Evolutionary conservation across 768 basidiomycete genomes (phyloP).

Genomic region (Hemileccinum rubropunctum): DNA sequence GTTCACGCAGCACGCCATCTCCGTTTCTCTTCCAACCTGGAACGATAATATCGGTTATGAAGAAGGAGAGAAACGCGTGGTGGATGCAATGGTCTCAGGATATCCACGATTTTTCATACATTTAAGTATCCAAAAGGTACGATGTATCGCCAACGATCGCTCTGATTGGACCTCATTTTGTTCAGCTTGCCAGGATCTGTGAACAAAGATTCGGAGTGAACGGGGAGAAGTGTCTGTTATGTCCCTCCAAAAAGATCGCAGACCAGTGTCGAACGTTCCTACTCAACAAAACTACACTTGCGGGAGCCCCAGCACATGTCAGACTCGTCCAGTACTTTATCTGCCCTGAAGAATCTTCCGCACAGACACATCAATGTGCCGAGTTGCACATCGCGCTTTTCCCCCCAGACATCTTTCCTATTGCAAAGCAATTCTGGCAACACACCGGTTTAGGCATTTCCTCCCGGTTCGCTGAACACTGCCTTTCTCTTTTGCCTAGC

Average conservation of each 20-base stretch:
- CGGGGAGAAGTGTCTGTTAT: constrained; percentile 76
- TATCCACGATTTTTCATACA: constrained; percentile 97
- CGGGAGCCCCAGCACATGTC: constrained; percentile 44
- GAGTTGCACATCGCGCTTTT: constrained; percentile 86
- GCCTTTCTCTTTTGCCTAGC: constrained; percentile 62
- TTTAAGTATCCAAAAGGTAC: constrained; percentile 76
- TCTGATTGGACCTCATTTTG: not conserved
- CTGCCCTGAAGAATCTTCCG: constrained; percentile 50
- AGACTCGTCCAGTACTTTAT: constrained; percentile 71
- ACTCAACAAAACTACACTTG: constrained; percentile 42
- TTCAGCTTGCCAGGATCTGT: constrained; percentile 75
- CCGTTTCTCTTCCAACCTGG: constrained; percentile 95
- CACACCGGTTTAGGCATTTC: constrained; percentile 90
- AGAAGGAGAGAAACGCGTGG: constrained; percentile 77
- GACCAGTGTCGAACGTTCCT: constrained; percentile 76
- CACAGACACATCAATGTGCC: constrained; percentile 33
- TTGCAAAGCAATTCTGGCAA: constrained; percentile 95
- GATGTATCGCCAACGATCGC: constrained; percentile 15
- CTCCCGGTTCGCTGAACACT: constrained; percentile 81
- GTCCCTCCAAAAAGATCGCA: constrained; percentile 70
- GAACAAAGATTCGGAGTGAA: constrained; percentile 71
- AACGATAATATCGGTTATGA: constrained; percentile 89
- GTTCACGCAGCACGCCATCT: constrained; percentile 83
- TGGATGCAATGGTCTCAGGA: constrained; percentile 79
- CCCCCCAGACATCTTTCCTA: constrained; percentile 50